Evolutionary conservation across 2,329 filamentous ascomycete genomes (phyloP).

Genomic region (Cladosporium sp.): DNA sequence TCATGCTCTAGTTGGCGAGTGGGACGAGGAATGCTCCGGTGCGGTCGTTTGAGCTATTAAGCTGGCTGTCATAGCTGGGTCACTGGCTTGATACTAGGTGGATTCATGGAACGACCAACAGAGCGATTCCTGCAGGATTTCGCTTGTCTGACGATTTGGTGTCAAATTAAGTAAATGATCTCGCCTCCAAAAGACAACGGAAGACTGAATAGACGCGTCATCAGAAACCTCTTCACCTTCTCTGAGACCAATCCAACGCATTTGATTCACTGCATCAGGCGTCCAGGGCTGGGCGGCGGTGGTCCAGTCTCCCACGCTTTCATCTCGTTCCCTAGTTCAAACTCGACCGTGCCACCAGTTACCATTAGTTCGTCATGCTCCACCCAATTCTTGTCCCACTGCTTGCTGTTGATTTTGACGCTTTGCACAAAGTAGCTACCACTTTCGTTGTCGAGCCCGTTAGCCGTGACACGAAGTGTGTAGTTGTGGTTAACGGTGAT

Average conservation of each 20-base stretch:
- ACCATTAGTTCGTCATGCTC: slow-evolving; percentile 52
- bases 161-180: too few relatives aligned
- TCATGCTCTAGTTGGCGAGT: too few relatives aligned
- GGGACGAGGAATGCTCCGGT: too few relatives aligned
- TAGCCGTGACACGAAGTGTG: slow-evolving; percentile 50
- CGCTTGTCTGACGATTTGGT: too few relatives aligned
- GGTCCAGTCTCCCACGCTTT: background rate
- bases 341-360: slow-evolving; percentile 38
- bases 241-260: background rate
- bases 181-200: too few relatives aligned
- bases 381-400: slow-evolving; percentile 58
- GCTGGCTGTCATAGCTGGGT: too few relatives aligned
- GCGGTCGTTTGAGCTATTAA: too few relatives aligned
- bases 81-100: too few relatives aligned
- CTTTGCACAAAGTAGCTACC: slow-evolving; percentile 55
- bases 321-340: background rate
- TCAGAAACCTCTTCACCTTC: too few relatives aligned
- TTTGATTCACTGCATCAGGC: background rate
- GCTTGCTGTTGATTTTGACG: slow-evolving; percentile 54
- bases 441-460: slow-evolving; percentile 40
- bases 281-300: background rate
- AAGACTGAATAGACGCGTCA: too few relatives aligned
- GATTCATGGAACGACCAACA: too few relatives aligned
- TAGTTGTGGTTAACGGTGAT: slow-evolving; percentile 33
- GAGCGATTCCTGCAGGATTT: too few relatives aligned